Evolutionary conservation across 2,329 filamentous ascomycete genomes (phyloP).

Genomic region (Didymella lethalis): DNA sequence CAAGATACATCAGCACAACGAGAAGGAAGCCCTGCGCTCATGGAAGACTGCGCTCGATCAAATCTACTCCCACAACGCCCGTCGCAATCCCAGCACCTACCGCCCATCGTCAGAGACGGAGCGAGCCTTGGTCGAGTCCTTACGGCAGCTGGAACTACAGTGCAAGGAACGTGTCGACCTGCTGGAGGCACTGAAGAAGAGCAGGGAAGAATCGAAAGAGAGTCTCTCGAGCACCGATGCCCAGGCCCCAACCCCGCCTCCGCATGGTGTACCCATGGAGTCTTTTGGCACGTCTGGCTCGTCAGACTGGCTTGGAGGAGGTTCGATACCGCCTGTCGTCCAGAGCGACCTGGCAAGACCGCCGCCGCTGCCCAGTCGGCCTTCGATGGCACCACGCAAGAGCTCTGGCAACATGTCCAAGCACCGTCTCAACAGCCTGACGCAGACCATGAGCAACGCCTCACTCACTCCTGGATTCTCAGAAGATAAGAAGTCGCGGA

Average conservation of each 20-base stretch:
- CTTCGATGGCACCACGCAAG: slow-evolving; percentile 57
- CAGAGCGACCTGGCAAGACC: slow-evolving; percentile 85
- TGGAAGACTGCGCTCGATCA: slow-evolving; percentile 90
- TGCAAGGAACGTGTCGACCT: slow-evolving; percentile 93
- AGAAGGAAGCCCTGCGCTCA: slow-evolving; percentile 85
- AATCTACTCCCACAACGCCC: slow-evolving; percentile 85
- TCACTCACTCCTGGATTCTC: slow-evolving; percentile 47
- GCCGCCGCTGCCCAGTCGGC: slow-evolving; percentile 64
- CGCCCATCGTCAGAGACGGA: slow-evolving; percentile 82
- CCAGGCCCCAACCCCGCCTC: slow-evolving; percentile 37
- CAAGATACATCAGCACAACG: slow-evolving; percentile 73
- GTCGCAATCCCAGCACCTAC: slow-evolving; percentile 73
- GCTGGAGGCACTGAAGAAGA: slow-evolving; percentile 78
- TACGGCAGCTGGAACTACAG: slow-evolving; percentile 84
- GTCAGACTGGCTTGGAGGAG: slow-evolving; percentile 73
- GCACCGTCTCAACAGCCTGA: slow-evolving; percentile 32
- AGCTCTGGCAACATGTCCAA: slow-evolving; percentile 50
- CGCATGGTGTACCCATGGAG: slow-evolving; percentile 25
- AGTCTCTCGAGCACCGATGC: slow-evolving; percentile 38
- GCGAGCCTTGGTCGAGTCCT: slow-evolving; percentile 78
- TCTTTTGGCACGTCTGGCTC: slow-evolving; percentile 25
- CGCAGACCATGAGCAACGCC: slow-evolving; percentile 32
- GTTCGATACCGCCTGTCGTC: slow-evolving; percentile 80
- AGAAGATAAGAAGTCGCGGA: slow-evolving; percentile 59
- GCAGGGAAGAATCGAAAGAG: slow-evolving; percentile 61